These are phyloP conservation scores for Cryptococcus wingfieldii DNA, from an alignment of 1,284 basidiomycete species.

Conservation along the genomic window DNA sequence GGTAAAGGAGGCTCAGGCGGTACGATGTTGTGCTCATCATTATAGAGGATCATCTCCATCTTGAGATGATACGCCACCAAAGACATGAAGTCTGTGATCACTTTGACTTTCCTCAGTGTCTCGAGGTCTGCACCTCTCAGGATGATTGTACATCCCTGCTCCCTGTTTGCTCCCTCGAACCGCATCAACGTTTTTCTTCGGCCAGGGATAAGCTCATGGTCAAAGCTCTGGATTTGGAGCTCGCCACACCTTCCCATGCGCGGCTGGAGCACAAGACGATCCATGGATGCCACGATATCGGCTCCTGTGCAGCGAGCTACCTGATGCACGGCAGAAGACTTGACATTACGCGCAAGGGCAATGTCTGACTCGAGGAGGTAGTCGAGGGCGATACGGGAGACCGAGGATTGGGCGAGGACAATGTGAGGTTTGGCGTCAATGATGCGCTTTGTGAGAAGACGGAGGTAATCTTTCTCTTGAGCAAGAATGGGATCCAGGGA, in stretches of 20 bases:
- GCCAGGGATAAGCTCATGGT: slow-evolving; percentile 85
- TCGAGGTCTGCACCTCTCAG: slow-evolving; percentile 82
- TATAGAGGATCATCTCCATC: slow-evolving; percentile 90
- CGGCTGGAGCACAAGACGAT: slow-evolving; percentile 85
- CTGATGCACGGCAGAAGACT: slow-evolving; percentile 78
- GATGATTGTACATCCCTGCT: slow-evolving; percentile 91
- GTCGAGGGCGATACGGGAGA: slow-evolving; percentile 87
- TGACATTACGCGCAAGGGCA: slow-evolving; percentile 85
- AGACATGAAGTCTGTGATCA: slow-evolving; percentile 83
- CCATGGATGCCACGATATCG: slow-evolving; percentile 92
- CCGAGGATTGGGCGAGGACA: slow-evolving; percentile 85
- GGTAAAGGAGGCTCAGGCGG: slow-evolving; percentile 52
- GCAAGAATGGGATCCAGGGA: slow-evolving; percentile 87
- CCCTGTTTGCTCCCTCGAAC: slow-evolving; percentile 87
- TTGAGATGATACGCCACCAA: slow-evolving; percentile 84
- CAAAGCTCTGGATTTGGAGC: slow-evolving; percentile 88
- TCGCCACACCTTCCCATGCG: slow-evolving; percentile 83
- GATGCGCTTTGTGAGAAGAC: slow-evolving; percentile 82
- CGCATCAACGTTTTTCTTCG: slow-evolving; percentile 93
- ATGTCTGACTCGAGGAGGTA: slow-evolving; percentile 83
- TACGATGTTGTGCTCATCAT: slow-evolving; percentile 80
- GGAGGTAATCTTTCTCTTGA: slow-evolving; percentile 92
- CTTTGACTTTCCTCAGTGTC: slow-evolving; percentile 79
- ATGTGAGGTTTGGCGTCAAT: slow-evolving; percentile 87
- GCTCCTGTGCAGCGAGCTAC: slow-evolving; percentile 92